Base-by-base conservation (phyloP, 306 rosid species). In the Corylus avellana region DNA sequence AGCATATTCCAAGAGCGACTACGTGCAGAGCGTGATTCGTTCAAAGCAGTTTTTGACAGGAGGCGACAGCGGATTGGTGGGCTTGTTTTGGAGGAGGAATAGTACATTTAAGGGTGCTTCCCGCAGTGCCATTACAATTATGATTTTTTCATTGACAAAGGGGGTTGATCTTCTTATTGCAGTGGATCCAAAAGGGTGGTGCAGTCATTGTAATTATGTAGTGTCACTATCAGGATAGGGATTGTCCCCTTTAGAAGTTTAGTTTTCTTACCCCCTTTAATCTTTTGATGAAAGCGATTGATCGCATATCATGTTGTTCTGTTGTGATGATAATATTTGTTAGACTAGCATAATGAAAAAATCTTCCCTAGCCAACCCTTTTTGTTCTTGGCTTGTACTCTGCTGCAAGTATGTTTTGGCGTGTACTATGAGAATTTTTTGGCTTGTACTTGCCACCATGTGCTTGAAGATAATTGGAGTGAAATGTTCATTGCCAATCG, bases 1-100 rank as follows among this genome's bases (percentile, higher is more conserved):
- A 83, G 79, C 51, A 61, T 72, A 70, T 93, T 93, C 79, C 89
- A 93, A 83, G 98, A 91, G 83, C 89, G 81, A 78, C 82, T 95
- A 46, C 93, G 88, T 13, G 99, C 97, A 39, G 99, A 95, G 83
- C 91, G 80, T 3, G 96, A 91, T 79, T 91, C 96, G 14, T 95
- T 95, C 81, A 95, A 91, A 82, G 98, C 92, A 44, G 94, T 88
- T 68, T 95, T 95, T 86, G 94, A 89, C 39, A 84, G 87, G 85
- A 87, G 94, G 80, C 91, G 96, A 14, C 97, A 87, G 56, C 85
- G 96, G 55, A 86, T 92, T 46, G 94, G 97, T 6, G 97, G 98
- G 50, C 90, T 92, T 72, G 90, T 74, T 61, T 76, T 63, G 84
- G 98, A 91, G 46, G 98, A 94, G 44, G 89, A 90, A 54, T 88